Percentiles rank a stretch among this genome's conserved stretches.
These are phyloP conservation scores for Boletus pseudo-olivaceus DNA, from an alignment of 768 basidiomycete genomes.

Conservation along the genomic window DNA sequence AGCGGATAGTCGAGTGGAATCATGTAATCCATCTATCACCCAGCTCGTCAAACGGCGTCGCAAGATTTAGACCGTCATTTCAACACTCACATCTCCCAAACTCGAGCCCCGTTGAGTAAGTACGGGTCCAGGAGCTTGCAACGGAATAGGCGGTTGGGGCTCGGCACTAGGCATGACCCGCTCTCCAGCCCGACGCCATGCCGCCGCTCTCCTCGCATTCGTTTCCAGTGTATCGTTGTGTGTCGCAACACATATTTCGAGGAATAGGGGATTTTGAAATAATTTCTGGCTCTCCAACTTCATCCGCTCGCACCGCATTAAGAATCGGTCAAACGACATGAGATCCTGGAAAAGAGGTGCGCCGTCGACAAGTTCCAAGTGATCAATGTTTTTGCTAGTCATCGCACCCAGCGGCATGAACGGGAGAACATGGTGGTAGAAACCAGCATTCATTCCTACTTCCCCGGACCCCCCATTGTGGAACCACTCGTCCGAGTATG, in stretches of 20 bases:
- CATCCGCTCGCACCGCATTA: not conserved
- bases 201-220: not conserved
- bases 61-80: not conserved
- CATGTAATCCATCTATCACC: not conserved
- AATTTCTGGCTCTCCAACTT: not conserved
- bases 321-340: slow-evolving; percentile 20
- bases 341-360: slow-evolving; percentile 41
- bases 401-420: not conserved
- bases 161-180: not conserved
- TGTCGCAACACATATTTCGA: not conserved
- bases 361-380: slow-evolving; percentile 4
- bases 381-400: not conserved
- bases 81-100: not conserved
- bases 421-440: slow-evolving; percentile 27
- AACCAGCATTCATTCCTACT: slow-evolving; percentile 37
- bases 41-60: not conserved
- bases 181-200: not conserved
- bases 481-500: slow-evolving; percentile 34
- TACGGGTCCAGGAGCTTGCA: slow-evolving; percentile 12
- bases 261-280: not conserved
- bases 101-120: slow-evolving; percentile 21
- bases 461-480: slow-evolving; percentile 36
- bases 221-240: not conserved
- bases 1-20: slow-evolving; percentile 4
- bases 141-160: not conserved